Evolutionary conservation across 495 filamentous ascomycete genomes (phyloP).

Genomic region (Penicillium coffeae): DNA sequence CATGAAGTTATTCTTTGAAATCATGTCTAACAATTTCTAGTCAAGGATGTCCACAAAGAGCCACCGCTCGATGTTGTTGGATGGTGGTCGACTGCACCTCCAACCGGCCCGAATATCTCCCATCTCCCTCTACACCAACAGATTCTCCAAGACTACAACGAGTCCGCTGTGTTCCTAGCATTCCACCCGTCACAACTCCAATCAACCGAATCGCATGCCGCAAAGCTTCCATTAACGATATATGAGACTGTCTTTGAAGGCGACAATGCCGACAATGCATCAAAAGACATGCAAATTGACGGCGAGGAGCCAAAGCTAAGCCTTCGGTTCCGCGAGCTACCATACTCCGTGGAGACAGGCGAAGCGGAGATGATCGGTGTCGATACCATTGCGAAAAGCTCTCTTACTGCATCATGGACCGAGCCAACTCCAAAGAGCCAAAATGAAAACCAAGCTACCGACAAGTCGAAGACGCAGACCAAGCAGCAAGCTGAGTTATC

Average conservation of each 20-base stretch:
- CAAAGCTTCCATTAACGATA: conserved; percentile 81
- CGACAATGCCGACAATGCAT: conserved; percentile 50
- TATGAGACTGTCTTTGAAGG: conserved; percentile 83
- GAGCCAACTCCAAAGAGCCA: neutral
- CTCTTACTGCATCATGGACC: conserved; percentile 62
- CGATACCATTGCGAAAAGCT: conserved; percentile 81
- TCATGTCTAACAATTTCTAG: conserved; percentile 36
- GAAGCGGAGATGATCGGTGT: conserved; percentile 98
- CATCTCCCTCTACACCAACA: conserved; percentile 74
- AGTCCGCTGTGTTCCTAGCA: conserved; percentile 80
- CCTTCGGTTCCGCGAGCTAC: conserved; percentile 76
- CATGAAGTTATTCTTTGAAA: neutral
- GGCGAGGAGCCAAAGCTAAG: conserved; percentile 52
- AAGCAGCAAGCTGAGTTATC: conserved; percentile 47
- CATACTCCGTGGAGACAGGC: conserved; percentile 84
- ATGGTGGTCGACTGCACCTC: conserved; percentile 85
- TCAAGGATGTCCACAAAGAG: conserved; percentile 83
- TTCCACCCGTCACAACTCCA: conserved; percentile 67
- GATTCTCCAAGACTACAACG: conserved; percentile 69
- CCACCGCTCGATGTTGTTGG: conserved; percentile 84
- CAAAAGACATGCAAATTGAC: conserved; percentile 71
- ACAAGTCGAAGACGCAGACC: conserved; percentile 5
- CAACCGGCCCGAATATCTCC: conserved; percentile 61
- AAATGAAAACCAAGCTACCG: neutral
- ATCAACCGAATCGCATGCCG: conserved; percentile 50